Base-by-base conservation (phyloP, 2,329 filamentous ascomycete species). In the Shiraia bambusicola region DNA sequence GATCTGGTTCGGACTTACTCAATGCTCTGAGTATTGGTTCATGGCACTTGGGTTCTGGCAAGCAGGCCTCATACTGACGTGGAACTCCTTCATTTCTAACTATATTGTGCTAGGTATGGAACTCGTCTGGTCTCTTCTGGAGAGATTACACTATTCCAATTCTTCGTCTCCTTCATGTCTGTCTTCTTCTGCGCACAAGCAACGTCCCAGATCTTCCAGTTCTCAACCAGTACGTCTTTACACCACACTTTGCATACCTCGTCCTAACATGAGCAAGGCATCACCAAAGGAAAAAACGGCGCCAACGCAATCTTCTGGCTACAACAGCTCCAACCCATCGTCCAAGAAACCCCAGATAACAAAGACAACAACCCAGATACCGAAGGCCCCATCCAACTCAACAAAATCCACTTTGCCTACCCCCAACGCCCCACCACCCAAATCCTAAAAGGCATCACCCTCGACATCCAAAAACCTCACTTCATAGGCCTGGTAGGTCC, bases 241-340 rank as follows among this genome's bases (percentile, higher is more conserved):
- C 32, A 4, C 39, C 27, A 14, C 5, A 6, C 11, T 14, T 36
- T 37, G 25, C 22, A 40, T 10, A 28, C 34, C 9, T 29, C 34
- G 17, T 39, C 40, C 9, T 42, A 91, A 95, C 55, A 95, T 96
- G 88, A 87, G 89, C 55, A 96, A 96, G 91, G 95, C 55, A 95
- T 96, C 88, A 88, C 90, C 55, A 96, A 96, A 71, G 90, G 91
- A 0, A 76, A 95, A 15, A 85, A 89, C 44, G 87, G 91, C 1
- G 88, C 90, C 3, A 72, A 74, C 40, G 70, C 71, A 47, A 59
- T 73, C 12, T 58, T 72, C 30, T 70, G 69, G 66, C 60, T 74
- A 1, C 53, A 63, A 1, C 60, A 61, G 2, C 49, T 68, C 8
- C 54, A 59, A 12, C 54, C 69, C 2, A 54, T 49, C 11, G 66